Evolutionary conservation across 2,329 filamentous ascomycete genomes (phyloP).

Genomic region (Diplodia scrobiculata): DNA sequence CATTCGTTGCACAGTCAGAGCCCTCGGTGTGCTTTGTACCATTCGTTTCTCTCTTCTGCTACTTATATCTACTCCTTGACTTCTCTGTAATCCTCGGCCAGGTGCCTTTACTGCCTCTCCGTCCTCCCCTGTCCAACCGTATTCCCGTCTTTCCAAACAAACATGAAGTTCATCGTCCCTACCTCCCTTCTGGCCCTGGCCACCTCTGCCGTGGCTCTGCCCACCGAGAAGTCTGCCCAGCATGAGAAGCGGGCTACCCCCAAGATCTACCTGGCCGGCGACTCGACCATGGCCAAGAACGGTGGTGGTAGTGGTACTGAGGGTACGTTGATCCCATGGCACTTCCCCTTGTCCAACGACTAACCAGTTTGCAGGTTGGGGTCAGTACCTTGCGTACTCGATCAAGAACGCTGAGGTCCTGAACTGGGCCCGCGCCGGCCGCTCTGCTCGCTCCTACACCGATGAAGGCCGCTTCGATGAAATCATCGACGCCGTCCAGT

Average conservation of each 20-base stretch:
- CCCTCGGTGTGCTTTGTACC: slow-evolving; percentile 4
- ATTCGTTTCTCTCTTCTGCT: neutral
- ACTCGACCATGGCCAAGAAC: slow-evolving; percentile 60
- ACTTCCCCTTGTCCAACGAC: neutral
- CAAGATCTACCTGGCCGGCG: slow-evolving; percentile 56
- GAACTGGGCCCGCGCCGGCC: slow-evolving; percentile 65
- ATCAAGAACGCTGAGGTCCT: slow-evolving; percentile 51
- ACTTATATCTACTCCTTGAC: slow-evolving; percentile 2
- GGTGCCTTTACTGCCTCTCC: slow-evolving; percentile 19
- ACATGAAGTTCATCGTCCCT: slow-evolving; percentile 25
- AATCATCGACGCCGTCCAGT: slow-evolving; percentile 55
- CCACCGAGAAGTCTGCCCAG: slow-evolving; percentile 4
- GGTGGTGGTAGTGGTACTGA: slow-evolving; percentile 44
- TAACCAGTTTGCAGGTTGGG: slow-evolving; percentile 56
- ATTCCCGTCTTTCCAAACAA: neutral
- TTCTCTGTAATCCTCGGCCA: slow-evolving; percentile 12
- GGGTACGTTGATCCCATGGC: slow-evolving; percentile 22
- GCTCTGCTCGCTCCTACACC: slow-evolving; percentile 65
- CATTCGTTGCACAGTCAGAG: neutral
- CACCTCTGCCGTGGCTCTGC: slow-evolving; percentile 12
- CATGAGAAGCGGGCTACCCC: slow-evolving; percentile 36
- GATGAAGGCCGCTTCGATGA: slow-evolving; percentile 64
- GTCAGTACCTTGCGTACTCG: slow-evolving; percentile 58
- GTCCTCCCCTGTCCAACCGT: neutral
- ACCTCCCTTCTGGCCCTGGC: slow-evolving; percentile 23